Evolutionary conservation across 495 filamentous ascomycete genomes (phyloP), one percentile per base, ranked within the genome.

Genomic region (Daldinia decipiens): DNA sequence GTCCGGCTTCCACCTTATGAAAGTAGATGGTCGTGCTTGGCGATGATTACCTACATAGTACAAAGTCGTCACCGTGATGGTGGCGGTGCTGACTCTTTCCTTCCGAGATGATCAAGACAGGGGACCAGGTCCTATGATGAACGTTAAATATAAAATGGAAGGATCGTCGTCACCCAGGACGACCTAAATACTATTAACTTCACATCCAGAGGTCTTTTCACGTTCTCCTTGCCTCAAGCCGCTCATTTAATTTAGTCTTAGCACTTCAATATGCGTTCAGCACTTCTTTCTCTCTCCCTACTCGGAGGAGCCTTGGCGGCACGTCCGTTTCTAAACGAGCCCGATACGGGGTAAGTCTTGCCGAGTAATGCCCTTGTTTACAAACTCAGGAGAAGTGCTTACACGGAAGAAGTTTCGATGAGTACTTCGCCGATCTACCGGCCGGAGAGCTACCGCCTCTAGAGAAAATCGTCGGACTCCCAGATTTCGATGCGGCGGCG

Each of bases 401-500:
- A 74, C 32, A 74, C 39, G 21, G 55, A 9, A 11, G 5, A 32
- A 74, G 74, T n/a, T 68, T 76, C 57, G 76, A 78, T 60, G 45
- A 39, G 12, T 52, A 27, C 12, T 68, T 78, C 53, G 50, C 52
- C 29, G 36, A 68, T 24, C 45, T 75, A n/a, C 54, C 69, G 2
- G 64, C 68, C 13, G 71, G 73, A 21, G 68, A 70, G 29, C 70
- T 80, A 17, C 74, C 77, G 21, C 62, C 73, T 21, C 58, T 80
- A 4, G 62, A 73, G 1, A 61, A 75, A n/a, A 53, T 81, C 15
- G 69, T 79, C 2, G 74, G 77, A 39, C 57, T 81, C 19, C 78
- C 73, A 12, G 79, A 80, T 53, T 81, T 81, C 53, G 78, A 81
- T 29, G 75, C 66, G 52, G 78, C 74, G 7, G 79, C 79, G 3